These are phyloP conservation scores for Podospora conica DNA, from an alignment of 495 filamentous ascomycete genomes.

Conservation along the genomic window DNA sequence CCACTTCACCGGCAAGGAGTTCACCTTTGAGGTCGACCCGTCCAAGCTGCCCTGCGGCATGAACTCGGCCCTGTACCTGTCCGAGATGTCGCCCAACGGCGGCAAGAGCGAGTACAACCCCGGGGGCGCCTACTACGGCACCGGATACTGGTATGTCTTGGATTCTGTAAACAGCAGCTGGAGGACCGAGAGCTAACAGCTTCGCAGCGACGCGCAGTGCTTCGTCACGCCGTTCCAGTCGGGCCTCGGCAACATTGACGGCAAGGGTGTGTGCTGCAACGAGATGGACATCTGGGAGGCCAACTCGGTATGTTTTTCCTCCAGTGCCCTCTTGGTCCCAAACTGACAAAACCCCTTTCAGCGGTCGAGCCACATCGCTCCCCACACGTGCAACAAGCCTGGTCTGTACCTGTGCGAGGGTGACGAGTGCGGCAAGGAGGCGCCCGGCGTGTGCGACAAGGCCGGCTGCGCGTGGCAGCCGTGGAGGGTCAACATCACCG, in stretches of 20 bases:
- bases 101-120: conserved; percentile 50
- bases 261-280: conserved; percentile 52
- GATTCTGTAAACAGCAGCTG: background rate
- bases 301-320: conserved; percentile 35
- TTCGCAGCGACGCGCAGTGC: conserved; percentile 56
- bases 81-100: conserved; percentile 55
- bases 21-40: conserved; percentile 60
- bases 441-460: conserved; percentile 56
- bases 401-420: conserved; percentile 46
- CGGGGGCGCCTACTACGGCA: conserved; percentile 59
- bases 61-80: conserved; percentile 63
- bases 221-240: conserved; percentile 41
- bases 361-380: conserved; percentile 47
- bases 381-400: conserved; percentile 50
- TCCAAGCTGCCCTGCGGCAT: conserved; percentile 57
- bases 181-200: background rate
- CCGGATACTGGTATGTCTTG: conserved; percentile 51
- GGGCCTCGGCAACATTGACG: conserved; percentile 43
- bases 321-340: background rate
- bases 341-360: background rate
- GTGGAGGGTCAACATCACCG: conserved; percentile 50
- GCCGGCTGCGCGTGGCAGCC: conserved; percentile 61
- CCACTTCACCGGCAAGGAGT: conserved; percentile 51
- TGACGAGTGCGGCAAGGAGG: conserved; percentile 35
- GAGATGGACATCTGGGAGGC: conserved; percentile 65